Evolutionary conservation across 306 rosid genomes (phyloP), one percentile per base, ranked within the genome.

Genomic region (Bauhinia variegata): DNA sequence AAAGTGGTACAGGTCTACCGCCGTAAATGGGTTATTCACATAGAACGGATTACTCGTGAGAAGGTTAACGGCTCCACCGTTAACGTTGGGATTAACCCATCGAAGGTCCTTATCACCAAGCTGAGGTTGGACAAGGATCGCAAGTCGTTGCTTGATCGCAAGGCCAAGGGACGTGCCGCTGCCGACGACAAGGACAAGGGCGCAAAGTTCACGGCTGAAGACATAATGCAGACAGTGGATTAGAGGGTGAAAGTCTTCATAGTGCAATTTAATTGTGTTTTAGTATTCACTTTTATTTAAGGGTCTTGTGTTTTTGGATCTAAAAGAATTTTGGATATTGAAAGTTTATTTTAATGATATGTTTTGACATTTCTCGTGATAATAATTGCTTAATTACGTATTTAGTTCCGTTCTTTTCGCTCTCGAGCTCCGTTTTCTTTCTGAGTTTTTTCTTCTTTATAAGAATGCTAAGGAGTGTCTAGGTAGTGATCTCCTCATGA

Each of bases 31-130:
- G 93, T 88, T 12, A 89, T 93, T 67, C 98, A 93, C 84, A 80
- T 93, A 50, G 98, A 93, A 68, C 84, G 98, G 6, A 88, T 93
- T 36, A 93, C 98, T 0, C 86, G 98, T 0, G 98, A 93, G 83
- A 93, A 93, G 87, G 98, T 93, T 0, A 93, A 89, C 30, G 98
- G 98, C 0, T 86, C 93, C 5, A 93, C 98, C n/a, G 98, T 93
- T 12, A 92, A 92, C 33, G 96, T 92, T 5, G 98, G 98, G 4
- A 75, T 92, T 75, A 71, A 89, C 70, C 93, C 98, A 0, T 89
- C 96, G 0, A 92, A 92, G 74, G 88, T 81, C 4, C 78, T 92
- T 7, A 74, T 92, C 61, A 87, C 96, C 13, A 92, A 92, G 86
- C 83, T 92, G 55, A 75, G 91, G 31, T 72, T 92, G 67, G 98